phyloP scores from a whole-genome alignment of 139 green algal species.

The Tetratostichococcus sp. region DNA sequence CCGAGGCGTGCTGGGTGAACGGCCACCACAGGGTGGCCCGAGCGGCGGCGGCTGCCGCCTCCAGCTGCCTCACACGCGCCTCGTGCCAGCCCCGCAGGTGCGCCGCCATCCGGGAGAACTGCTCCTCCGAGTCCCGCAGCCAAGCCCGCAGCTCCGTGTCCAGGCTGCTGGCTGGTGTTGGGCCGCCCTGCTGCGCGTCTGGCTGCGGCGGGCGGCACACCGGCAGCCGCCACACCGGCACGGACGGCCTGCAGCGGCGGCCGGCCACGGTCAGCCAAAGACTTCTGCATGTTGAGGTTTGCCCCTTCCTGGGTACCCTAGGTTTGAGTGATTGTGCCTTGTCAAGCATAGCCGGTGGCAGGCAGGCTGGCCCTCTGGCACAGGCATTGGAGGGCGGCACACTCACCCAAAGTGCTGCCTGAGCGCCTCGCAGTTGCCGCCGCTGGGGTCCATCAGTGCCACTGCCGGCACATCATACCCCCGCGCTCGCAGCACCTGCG shows the following conservation, averaged over 20 bases:
- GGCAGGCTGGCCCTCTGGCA: too few relatives aligned
- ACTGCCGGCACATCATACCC: slow-evolving; percentile 74
- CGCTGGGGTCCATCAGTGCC: slow-evolving; percentile 47
- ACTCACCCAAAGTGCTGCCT: slow-evolving; percentile 6
- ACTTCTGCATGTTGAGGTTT: too few relatives aligned
- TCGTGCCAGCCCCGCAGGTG: slow-evolving; percentile 37
- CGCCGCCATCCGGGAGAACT: slow-evolving; percentile 50
- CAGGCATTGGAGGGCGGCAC: background rate
- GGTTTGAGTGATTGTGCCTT: too few relatives aligned
- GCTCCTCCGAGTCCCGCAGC: slow-evolving; percentile 40
- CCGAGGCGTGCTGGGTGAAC: slow-evolving; percentile 89
- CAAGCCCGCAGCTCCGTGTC: slow-evolving; percentile 53
- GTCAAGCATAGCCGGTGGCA: too few relatives aligned
- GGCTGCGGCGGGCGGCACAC: background rate
- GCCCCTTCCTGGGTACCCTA: too few relatives aligned
- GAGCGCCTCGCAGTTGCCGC: slow-evolving; percentile 32
- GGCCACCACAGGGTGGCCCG: slow-evolving; percentile 84
- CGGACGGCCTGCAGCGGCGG: background rate
- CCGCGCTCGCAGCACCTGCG: slow-evolving; percentile 30
- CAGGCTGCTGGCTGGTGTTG: slow-evolving; percentile 9
- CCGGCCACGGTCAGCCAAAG: too few relatives aligned
- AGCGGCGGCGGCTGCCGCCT: slow-evolving; percentile 15
- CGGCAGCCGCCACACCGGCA: background rate
- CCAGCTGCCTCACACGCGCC: slow-evolving; percentile 40
- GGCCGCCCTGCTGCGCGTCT: background rate